phyloP scores from a whole-genome alignment of 2,329 filamentous ascomycete species.

The Cryphonectria japonica region DNA sequence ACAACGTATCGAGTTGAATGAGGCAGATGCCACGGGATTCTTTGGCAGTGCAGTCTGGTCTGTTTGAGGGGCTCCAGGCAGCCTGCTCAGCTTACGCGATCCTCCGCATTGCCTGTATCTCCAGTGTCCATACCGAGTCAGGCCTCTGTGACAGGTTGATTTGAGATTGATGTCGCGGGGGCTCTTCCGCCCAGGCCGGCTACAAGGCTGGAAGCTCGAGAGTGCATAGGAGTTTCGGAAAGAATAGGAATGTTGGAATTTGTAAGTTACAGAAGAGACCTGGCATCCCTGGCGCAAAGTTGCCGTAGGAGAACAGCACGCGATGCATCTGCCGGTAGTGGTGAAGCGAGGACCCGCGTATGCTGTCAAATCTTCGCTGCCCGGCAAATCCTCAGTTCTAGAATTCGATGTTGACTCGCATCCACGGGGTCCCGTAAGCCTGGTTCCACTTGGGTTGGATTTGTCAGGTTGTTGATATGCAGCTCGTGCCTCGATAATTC shows the following conservation, averaged over 20 bases:
- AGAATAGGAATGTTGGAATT: neutral
- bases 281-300: neutral
- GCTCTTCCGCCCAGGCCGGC: neutral
- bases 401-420: neutral
- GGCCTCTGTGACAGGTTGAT: neutral
- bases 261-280: neutral
- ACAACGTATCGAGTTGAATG: neutral
- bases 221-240: neutral
- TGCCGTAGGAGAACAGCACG: neutral
- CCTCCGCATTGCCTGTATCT: neutral
- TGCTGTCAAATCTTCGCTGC: neutral
- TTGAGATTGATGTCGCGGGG: neutral
- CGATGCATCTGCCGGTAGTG: neutral
- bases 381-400: neutral
- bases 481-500: neutral
- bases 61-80: neutral
- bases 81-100: neutral
- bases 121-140: neutral
- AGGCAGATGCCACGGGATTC: neutral
- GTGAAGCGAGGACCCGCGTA: neutral
- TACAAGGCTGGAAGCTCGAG: neutral
- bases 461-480: neutral
- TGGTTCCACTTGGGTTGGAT: neutral
- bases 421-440: neutral
- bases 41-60: neutral